phyloP scores from a whole-genome alignment of 768 basidiomycete genomes.

The Trametes villosa region DNA sequence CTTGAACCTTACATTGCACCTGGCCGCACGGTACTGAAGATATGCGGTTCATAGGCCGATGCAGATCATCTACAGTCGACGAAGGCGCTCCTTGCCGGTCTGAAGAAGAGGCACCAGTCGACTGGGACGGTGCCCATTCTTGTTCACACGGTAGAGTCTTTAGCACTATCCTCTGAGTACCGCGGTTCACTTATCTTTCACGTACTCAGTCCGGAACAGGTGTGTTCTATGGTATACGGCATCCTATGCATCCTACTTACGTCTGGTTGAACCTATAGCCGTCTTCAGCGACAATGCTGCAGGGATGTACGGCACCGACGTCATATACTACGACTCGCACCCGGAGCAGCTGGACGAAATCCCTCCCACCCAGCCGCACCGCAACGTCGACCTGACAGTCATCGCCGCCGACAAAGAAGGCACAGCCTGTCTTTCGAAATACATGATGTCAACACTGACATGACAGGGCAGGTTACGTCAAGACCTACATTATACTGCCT shows the following conservation, averaged over 20 bases:
- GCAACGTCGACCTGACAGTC: conserved; percentile 52
- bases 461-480: conserved; percentile 45
- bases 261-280: conserved; percentile 32
- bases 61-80: conserved; percentile 50
- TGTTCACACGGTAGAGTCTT: conserved; percentile 62
- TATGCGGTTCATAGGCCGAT: conserved; percentile 39
- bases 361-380: conserved; percentile 50
- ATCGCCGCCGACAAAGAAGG: conserved; percentile 54
- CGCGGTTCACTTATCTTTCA: background rate
- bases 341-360: conserved; percentile 49
- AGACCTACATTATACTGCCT: conserved; percentile 54
- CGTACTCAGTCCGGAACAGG: conserved; percentile 16
- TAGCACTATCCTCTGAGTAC: no score
- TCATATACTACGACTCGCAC: conserved; percentile 48
- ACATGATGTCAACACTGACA: background rate
- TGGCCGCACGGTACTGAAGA: no score
- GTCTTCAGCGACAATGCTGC: conserved; percentile 49
- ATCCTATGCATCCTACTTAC: background rate
- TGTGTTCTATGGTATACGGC: background rate
- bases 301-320: conserved; percentile 43
- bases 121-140: conserved; percentile 49
- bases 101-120: conserved; percentile 47
- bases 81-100: conserved; percentile 53
- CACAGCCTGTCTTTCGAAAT: conserved; percentile 17
- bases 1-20: background rate